Base-by-base conservation (phyloP, 1,284 basidiomycete genomes). In the Schizophyllum amplum region DNA sequence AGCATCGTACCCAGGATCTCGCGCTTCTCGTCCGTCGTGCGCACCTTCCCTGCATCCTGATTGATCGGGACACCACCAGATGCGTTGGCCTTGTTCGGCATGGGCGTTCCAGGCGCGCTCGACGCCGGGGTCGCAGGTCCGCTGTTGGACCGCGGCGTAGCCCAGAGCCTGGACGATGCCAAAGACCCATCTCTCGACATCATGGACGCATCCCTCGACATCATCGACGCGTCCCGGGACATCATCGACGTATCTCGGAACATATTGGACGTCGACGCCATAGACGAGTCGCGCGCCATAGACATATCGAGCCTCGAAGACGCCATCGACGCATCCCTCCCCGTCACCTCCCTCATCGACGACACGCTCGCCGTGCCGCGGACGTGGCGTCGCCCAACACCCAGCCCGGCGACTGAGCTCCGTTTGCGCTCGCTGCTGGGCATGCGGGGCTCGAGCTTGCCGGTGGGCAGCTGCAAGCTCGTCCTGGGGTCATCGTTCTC, bases 1-100 rank as follows among this genome's bases (percentile, higher is more conserved):
- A 94, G 69, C 82, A 92, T 86, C 54, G 81, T 83, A 0, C 86
- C 86, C 55, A 94, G 67, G 48, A 91, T 70, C 67, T 84, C 82
- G 71, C 90, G 93, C 75, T 94, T 94, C 74, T 94, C 88, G 58
- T 90, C 86, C 27, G 85, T 92, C 23, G 84, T 87, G 62, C 81
- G 77, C 57, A 75, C 71, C 52, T 68, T 65, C 9, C 55, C 60
- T 9, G 33, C 33, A 17, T 17, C 17, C 7, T 42, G 33, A 9
- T 9, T 9, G n/a, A n/a, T n/a, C n/a, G n/a, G 17, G 27, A 33
- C 27, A 13, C 27, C 27, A 9, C 7, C 4, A 42, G 33, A 9
- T 9, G 17, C 33, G 33, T 17, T 9, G 33, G 11, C 33, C 13
- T 9, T 13, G 33, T n/a, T 42, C 11, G 33, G 33, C 33, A 42